Conservation (phyloP, 257 asterid species). For the Ajuga chamaepitys region DNA sequence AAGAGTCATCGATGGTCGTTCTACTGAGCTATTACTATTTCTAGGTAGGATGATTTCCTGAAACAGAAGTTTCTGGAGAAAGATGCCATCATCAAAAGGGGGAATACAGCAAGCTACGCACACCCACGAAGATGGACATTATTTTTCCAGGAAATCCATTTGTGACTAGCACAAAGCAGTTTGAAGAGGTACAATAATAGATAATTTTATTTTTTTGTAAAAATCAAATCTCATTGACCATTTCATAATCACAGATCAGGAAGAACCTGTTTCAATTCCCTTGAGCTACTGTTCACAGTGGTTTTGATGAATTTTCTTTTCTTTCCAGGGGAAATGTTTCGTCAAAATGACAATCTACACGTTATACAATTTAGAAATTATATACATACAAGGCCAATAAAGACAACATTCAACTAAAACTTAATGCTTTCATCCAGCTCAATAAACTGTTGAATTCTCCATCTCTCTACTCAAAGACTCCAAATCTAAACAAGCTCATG, state of each 20-base stretch:
- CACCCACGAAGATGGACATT: neutral
- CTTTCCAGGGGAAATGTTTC: neutral
- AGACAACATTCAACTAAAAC: neutral
- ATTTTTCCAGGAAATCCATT: neutral
- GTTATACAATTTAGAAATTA: neutral
- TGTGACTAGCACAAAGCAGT: neutral
- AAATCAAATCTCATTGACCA: neutral
- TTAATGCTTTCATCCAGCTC: constrained; percentile 5
- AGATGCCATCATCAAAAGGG: neutral
- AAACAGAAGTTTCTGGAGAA: neutral
- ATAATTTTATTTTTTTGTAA: neutral
- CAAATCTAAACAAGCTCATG: neutral
- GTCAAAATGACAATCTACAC: neutral
- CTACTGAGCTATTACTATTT: neutral
- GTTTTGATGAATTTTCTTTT: neutral
- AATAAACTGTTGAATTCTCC: constrained; percentile 4
- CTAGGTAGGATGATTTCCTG: constrained; percentile 1
- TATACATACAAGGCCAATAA: neutral
- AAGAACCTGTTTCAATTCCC: neutral
- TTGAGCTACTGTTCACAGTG: neutral
- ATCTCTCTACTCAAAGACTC: neutral
- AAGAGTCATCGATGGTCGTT: neutral
- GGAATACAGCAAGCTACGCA: neutral
- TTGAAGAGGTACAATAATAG: neutral
- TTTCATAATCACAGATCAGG: neutral